Conservation (phyloP, 257 asterid species). For the Penstemon davidsonii region DNA sequence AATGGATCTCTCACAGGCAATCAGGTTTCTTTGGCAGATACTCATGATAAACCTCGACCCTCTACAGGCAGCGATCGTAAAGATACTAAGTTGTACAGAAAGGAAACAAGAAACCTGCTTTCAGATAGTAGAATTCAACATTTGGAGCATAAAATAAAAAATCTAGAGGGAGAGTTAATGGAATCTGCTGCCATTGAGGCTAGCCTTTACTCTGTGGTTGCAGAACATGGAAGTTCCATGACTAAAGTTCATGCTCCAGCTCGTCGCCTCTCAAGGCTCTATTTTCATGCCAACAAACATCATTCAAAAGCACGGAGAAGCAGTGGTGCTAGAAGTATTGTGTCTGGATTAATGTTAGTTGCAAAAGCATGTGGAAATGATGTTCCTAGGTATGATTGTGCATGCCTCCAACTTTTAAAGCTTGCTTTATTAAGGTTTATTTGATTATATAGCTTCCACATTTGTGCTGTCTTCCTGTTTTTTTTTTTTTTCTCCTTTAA, state of each 20-base stretch:
- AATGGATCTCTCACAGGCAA: conserved; percentile 41
- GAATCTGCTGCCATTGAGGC: conserved; percentile 87
- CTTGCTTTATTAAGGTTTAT: conserved; percentile 1
- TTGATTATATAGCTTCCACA: neutral
- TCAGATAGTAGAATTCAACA: conserved; percentile 49
- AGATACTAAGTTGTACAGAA: conserved; percentile 38
- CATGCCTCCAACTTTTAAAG: neutral
- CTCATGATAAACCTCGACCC: conserved; percentile 27
- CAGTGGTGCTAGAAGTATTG: conserved; percentile 64
- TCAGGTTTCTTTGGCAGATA: conserved; percentile 31
- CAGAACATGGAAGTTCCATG: conserved; percentile 80
- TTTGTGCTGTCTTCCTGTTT: neutral
- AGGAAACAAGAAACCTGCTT: conserved; percentile 49
- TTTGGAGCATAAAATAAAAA: conserved; percentile 54
- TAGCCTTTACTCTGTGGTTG: conserved; percentile 70
- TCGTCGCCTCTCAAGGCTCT: conserved; percentile 78
- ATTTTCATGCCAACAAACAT: conserved; percentile 56
- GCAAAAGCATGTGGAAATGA: conserved; percentile 90
- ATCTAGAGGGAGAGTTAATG: conserved; percentile 67
- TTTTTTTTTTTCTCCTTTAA: neutral
- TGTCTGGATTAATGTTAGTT: conserved; percentile 71
- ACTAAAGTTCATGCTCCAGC: conserved; percentile 91
- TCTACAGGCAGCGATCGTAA: conserved; percentile 30
- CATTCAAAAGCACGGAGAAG: conserved; percentile 45
- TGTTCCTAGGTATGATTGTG: conserved; percentile 63